Conservation (phyloP, 202 grass and related monocot genomes). For the Zizania palustris region DNA sequence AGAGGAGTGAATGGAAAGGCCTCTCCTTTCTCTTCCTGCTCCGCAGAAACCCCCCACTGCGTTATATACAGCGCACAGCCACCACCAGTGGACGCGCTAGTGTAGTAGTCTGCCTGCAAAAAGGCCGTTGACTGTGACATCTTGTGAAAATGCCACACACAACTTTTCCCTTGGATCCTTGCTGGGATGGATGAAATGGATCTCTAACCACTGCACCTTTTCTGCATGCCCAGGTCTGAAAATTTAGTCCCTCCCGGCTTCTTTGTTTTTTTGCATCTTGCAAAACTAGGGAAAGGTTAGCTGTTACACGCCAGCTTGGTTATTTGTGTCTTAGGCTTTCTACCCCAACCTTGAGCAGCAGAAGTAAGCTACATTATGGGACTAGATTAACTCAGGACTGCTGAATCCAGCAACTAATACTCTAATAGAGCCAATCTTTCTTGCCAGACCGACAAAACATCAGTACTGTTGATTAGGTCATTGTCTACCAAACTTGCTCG, state of each 20-base stretch:
- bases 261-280: constrained; percentile 33
- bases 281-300: constrained; percentile 50
- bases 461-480: constrained; percentile 2
- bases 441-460: constrained; percentile 36
- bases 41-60: constrained; percentile 33
- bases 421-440: constrained; percentile 28
- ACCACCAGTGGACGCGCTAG: constrained; percentile 29
- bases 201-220: constrained; percentile 47
- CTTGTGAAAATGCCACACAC: constrained; percentile 55
- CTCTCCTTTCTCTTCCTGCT: constrained; percentile 32
- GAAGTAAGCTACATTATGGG: constrained; percentile 25
- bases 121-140: constrained; percentile 62
- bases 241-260: constrained; percentile 34
- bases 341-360: constrained; percentile 37
- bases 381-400: constrained; percentile 27
- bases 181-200: constrained; percentile 30
- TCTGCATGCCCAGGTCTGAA: constrained; percentile 41
- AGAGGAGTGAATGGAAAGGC: constrained; percentile 30
- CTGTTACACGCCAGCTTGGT: constrained; percentile 54
- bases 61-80: constrained; percentile 48
- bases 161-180: constrained; percentile 51
- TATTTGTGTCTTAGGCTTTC: constrained; percentile 55
- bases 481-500: constrained; percentile 36
- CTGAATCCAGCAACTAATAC: not conserved
- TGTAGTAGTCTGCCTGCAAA: constrained; percentile 46